Evolutionary conservation across 176 grass and related monocot genomes (phyloP).

Genomic region (Puya raimondii): DNA sequence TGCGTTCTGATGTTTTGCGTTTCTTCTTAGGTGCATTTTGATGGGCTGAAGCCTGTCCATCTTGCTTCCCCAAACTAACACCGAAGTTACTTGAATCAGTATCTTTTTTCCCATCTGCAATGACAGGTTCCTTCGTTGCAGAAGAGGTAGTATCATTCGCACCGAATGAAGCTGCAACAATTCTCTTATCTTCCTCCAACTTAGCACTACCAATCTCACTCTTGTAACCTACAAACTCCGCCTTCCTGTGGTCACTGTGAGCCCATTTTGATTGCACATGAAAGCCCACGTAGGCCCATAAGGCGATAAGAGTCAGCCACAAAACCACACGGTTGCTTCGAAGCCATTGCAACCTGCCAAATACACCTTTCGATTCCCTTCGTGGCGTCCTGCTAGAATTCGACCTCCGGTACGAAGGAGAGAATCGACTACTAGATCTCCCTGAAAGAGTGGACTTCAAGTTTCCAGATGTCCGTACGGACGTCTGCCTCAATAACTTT

Average conservation of each 20-base stretch:
- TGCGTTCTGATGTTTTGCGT: constrained; percentile 12
- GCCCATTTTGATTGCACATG: constrained; percentile 46
- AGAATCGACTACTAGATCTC: constrained; percentile 24
- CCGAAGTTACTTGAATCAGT: constrained; percentile 13
- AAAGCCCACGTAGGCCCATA: constrained; percentile 49
- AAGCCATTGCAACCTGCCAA: constrained; percentile 14
- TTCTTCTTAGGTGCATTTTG: constrained; percentile 10
- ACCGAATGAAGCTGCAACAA: neutral
- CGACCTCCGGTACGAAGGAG: constrained; percentile 5
- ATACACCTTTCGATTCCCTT: constrained; percentile 20
- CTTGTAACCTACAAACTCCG: constrained; percentile 16
- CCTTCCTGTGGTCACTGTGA: constrained; percentile 22
- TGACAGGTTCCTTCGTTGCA: constrained; percentile 5
- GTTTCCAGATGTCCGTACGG: constrained; percentile 11
- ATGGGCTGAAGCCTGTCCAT: neutral
- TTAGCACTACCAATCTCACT: constrained; percentile 16
- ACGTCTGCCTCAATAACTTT: constrained; percentile 20
- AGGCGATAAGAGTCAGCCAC: constrained; percentile 29
- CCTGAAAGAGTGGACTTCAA: constrained; percentile 26
- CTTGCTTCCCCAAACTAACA: constrained; percentile 14
- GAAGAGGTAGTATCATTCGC: constrained; percentile 17
- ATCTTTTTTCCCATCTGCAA: constrained; percentile 12
- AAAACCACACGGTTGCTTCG: constrained; percentile 29
- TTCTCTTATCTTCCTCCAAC: constrained; percentile 7
- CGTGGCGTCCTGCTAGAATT: constrained; percentile 14